These are phyloP conservation scores for Prunus yedoensis DNA, from an alignment of 331 rosid species.

Conservation along the genomic window DNA sequence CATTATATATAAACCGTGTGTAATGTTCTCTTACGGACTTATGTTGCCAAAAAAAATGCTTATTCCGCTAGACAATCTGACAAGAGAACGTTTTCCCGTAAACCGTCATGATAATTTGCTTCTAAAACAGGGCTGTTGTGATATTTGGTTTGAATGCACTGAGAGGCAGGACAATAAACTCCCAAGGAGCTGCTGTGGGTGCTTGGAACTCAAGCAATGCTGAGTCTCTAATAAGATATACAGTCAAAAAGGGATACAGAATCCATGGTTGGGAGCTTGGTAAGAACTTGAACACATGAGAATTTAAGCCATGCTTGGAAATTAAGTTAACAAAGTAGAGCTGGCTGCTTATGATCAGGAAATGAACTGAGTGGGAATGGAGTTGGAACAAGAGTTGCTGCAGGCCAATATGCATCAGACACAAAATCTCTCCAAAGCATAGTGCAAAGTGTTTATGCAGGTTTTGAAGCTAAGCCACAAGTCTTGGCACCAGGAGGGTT, in stretches of 20 bases:
- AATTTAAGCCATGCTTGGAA: neutral
- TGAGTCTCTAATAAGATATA: slow-evolving; percentile 61
- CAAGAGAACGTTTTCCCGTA: no score
- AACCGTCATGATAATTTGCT: neutral
- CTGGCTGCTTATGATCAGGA: slow-evolving; percentile 20
- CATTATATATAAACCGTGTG: neutral
- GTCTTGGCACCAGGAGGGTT: slow-evolving; percentile 51
- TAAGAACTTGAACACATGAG: slow-evolving; percentile 27
- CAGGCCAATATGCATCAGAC: slow-evolving; percentile 35
- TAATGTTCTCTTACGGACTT: neutral
- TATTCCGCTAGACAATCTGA: neutral
- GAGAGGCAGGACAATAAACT: slow-evolving; percentile 40
- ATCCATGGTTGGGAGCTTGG: slow-evolving; percentile 94
- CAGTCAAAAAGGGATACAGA: slow-evolving; percentile 56
- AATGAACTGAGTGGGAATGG: slow-evolving; percentile 44
- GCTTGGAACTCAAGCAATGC: slow-evolving; percentile 75
- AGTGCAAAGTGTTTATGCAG: slow-evolving; percentile 28
- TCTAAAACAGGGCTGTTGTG: slow-evolving; percentile 36
- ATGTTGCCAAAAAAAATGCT: no score
- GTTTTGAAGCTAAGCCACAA: slow-evolving; percentile 28
- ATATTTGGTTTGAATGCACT: slow-evolving; percentile 80
- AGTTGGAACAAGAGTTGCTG: slow-evolving; percentile 35
- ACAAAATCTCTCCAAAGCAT: slow-evolving; percentile 15
- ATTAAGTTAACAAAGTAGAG: neutral
- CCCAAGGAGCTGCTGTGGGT: slow-evolving; percentile 44